Evolutionary conservation across 2,329 filamentous ascomycete genomes (phyloP).

Genomic region (Aspergillus puulaauensis): DNA sequence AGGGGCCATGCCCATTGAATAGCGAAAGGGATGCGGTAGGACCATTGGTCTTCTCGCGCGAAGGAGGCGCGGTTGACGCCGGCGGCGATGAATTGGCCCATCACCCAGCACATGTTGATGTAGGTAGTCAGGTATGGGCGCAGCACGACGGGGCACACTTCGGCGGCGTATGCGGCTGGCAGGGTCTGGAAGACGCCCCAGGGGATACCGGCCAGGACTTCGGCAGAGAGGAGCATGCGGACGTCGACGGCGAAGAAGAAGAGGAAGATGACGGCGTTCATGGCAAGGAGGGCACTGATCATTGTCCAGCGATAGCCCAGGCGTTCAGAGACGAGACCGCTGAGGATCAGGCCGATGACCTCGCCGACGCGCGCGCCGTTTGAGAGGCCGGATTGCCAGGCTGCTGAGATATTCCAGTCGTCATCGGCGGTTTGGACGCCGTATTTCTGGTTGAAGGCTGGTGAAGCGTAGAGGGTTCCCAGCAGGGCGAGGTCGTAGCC

Average conservation of each 20-base stretch:
- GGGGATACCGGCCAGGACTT: slow-evolving; percentile 49
- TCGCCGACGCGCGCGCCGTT: slow-evolving; percentile 24
- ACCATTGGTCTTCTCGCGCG: slow-evolving; percentile 44
- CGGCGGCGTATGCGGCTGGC: slow-evolving; percentile 41
- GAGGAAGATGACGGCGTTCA: slow-evolving; percentile 46
- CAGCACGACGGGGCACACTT: slow-evolving; percentile 40
- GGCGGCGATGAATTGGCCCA: slow-evolving; percentile 48
- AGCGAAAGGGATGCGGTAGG: slow-evolving; percentile 27
- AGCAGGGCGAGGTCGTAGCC: no score
- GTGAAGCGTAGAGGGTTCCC: no score
- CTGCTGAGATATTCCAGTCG: slow-evolving; percentile 26
- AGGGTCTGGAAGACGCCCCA: slow-evolving; percentile 49
- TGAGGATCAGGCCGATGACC: slow-evolving; percentile 29
- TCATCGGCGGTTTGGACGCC: no score
- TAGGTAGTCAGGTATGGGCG: slow-evolving; percentile 41
- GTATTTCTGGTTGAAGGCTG: no score
- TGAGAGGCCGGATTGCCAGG: slow-evolving; percentile 33
- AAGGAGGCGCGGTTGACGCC: slow-evolving; percentile 47
- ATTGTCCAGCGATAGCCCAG: slow-evolving; percentile 31
- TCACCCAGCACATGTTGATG: slow-evolving; percentile 41
- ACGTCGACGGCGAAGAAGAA: no score
- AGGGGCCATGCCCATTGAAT: no score
- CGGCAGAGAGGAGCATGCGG: slow-evolving; percentile 36
- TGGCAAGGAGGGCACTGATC: slow-evolving; percentile 37
- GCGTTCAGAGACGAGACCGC: slow-evolving; percentile 28